Base-by-base conservation (phyloP, 768 basidiomycete species). In the Scleroderma citrinum region DNA sequence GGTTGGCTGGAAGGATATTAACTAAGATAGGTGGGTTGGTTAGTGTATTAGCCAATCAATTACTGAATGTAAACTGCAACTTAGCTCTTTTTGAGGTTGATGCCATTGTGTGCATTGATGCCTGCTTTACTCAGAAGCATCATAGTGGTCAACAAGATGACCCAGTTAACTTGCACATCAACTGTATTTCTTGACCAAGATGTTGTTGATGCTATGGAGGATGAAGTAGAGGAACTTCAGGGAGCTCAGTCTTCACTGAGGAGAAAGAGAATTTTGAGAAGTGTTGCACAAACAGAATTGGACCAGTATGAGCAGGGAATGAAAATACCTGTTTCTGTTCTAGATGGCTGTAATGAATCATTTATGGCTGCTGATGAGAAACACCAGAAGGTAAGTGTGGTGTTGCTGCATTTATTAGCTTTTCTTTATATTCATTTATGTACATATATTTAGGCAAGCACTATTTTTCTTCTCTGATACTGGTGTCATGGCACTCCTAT, bases 101-200 rank as follows among this genome's bases (percentile, higher is more conserved):
- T 54, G 46, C 58, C 11, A 54, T 67, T 26, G 60, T 68, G 3
- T 68, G 64, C 41, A n/a, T 64, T 12, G 69, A 71, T 53, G 62
- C 59, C 1, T 66, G 63, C 51, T 69, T 71, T 38, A 66, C 58
- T 20, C 69, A 71, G 45, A 69, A 69, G 46, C 17, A 32, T 11
- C 56, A 55, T 2, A 44, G 56, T 36, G 53, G 49, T 31, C 35
- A 30, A 14, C 48, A 47, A 24, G 48, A 47, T 1, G 34, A 54
- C n/a, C 37, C 44, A 8, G 54, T 50, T 2, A 57, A 63, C n/a
- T 36, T 56, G 58, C 0, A 53, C 58, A n/a, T 29, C 36, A 23
- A 24, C 24, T 0, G 47, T 59, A 7, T 69, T 64, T 44, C 26
- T 69, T 0, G 38, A 60, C 0, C 43, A 57, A 14, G 37, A 38